Evolutionary conservation across 371 early-diverging fungal species (phyloP).

Genomic region (Lichtheimia hyalospora): DNA sequence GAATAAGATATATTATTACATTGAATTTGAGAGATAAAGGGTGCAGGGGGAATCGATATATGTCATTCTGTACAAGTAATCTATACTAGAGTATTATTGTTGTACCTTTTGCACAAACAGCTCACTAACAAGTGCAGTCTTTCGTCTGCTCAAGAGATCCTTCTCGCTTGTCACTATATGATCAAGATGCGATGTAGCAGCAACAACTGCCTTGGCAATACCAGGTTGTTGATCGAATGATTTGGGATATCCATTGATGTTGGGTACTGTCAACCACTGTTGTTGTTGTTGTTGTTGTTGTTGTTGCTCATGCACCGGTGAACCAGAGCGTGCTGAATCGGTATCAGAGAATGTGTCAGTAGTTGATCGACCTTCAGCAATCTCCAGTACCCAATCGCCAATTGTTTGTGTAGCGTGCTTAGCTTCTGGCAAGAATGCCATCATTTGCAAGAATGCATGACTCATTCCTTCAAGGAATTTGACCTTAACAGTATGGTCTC

Average conservation of each 20-base stretch:
- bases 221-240: too few species aligned
- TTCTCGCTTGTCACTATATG: conserved; percentile 40
- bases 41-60: too few species aligned
- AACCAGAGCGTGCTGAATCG: not conserved
- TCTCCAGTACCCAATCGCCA: conserved; percentile 68
- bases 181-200: conserved; percentile 23
- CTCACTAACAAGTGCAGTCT: conserved; percentile 33
- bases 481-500: conserved; percentile 43
- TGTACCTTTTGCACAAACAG: conserved; percentile 16
- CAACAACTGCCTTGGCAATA: not conserved
- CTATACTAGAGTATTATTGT: too few species aligned
- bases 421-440: conserved; percentile 83
- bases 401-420: conserved; percentile 63
- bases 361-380: conserved; percentile 13
- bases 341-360: not conserved
- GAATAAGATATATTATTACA: too few species aligned
- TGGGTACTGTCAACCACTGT: not conserved
- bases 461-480: conserved; percentile 89
- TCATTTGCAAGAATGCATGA: conserved; percentile 92
- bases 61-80: too few species aligned
- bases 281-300: not conserved
- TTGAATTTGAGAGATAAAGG: too few species aligned
- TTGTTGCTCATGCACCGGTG: not conserved
- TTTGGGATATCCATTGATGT: not conserved
- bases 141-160: conserved; percentile 48